Base-by-base conservation (phyloP, 2,329 filamentous ascomycete genomes). In the Ascochyta fabae region DNA sequence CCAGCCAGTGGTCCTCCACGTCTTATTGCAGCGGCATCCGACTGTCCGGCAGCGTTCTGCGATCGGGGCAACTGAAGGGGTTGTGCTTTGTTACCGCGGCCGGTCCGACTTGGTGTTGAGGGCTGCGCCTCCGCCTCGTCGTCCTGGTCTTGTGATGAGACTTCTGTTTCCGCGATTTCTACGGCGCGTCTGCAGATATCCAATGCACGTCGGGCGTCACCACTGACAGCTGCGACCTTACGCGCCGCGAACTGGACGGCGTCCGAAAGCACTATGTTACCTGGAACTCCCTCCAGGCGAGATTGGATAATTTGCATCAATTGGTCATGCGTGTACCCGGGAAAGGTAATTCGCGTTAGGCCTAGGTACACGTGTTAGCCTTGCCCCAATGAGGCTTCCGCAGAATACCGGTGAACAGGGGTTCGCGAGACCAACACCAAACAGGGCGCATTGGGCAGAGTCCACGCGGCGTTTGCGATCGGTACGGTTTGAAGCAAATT, bases 241-340 rank as follows among this genome's bases (percentile, higher is more conserved):
- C 95, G 87, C 66, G 91, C 94, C 3, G 95, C 95, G 71, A 99
- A 99, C 76, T 98, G 94, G 45, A 99, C 86, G 13, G 95, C 96
- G 70, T 99, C 95, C 1, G 91, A 81, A 58, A 97, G 92, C 36
- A 99, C 94, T 40, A 99, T 89, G 63, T 93, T 88, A 24, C 92
- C 92, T 1, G 91, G 89, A 0, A 98, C 91, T 49, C 91, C 92
- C 70, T 92, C 87, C 2, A 99, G 84, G 27, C 95, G 89, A n/a
- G 92, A 96, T 70, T 94, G 89, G 61, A 99, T 97, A 70, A 99
- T 99, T 65, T 89, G 90, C 90, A 98, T 96, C 36, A 99, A 84
- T 76, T 99, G 95, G 56, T 95, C 92, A 75, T 99, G 93, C 53
- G 92, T 97, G 76, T 99, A 99, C 22, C 95, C 95, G 0, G 95